Percentiles rank a stretch among this genome's conserved stretches.
phyloP scores from a whole-genome alignment of 495 filamentous ascomycete species.

The Cercophora sp. region DNA sequence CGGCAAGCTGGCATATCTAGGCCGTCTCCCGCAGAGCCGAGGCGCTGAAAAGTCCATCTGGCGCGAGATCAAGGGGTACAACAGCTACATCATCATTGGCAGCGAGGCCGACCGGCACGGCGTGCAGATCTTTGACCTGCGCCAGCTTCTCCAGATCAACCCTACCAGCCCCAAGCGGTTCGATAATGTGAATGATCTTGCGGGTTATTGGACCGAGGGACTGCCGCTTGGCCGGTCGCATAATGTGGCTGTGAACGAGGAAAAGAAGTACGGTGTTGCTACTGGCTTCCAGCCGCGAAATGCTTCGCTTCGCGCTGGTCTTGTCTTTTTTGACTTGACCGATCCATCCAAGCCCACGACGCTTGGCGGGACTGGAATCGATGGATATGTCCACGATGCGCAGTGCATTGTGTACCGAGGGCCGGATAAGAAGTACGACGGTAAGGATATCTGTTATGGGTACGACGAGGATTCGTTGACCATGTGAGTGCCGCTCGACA shows the following conservation, averaged over 20 bases:
- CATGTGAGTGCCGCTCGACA: slow-evolving; percentile 24
- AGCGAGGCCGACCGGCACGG: slow-evolving; percentile 44
- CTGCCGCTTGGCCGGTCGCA: slow-evolving; percentile 41
- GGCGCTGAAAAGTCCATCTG: slow-evolving; percentile 36
- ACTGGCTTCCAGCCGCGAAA: slow-evolving; percentile 44
- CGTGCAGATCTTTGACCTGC: slow-evolving; percentile 51
- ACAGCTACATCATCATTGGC: slow-evolving; percentile 46
- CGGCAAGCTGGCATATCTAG: slow-evolving; percentile 52
- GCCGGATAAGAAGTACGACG: slow-evolving; percentile 46
- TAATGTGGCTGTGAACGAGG: slow-evolving; percentile 48
- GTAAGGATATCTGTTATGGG: slow-evolving; percentile 53
- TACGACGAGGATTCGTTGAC: slow-evolving; percentile 46
- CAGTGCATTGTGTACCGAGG: slow-evolving; percentile 54
- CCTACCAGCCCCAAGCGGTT: slow-evolving; percentile 25
- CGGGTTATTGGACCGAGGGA: slow-evolving; percentile 25
- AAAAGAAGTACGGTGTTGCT: slow-evolving; percentile 36
- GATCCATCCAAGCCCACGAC: slow-evolving; percentile 45
- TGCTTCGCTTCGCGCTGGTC: slow-evolving; percentile 33
- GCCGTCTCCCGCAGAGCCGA: slow-evolving; percentile 50
- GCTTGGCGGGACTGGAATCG: slow-evolving; percentile 42
- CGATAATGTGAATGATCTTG: slow-evolving; percentile 33
- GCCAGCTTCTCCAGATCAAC: slow-evolving; percentile 27
- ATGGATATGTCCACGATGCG: slow-evolving; percentile 56
- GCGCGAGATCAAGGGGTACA: slow-evolving; percentile 47
- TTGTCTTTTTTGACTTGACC: slow-evolving; percentile 49